Percentiles rank a stretch among this genome's conserved stretches.
Conservation (phyloP, 176 grass and related monocot species). For the Oryza meyeriana region DNA sequence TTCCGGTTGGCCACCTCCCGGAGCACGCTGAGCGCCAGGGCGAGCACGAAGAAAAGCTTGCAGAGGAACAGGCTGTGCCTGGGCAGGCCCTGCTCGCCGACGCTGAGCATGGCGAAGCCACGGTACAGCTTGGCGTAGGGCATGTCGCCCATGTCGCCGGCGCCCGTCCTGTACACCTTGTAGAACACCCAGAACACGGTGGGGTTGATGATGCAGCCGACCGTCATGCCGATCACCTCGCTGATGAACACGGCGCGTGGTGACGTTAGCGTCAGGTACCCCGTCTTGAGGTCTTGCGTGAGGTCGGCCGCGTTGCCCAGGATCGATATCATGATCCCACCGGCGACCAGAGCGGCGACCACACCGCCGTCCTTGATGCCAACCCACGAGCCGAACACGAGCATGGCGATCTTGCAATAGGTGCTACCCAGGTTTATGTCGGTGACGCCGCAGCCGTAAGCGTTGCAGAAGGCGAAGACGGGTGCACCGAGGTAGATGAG, state of each 20-base stretch:
- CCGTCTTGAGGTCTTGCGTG: slow-evolving; percentile 54
- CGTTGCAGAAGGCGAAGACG: slow-evolving; percentile 55
- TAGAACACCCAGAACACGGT: slow-evolving; percentile 56
- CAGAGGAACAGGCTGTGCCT: slow-evolving; percentile 35
- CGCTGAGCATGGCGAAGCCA: slow-evolving; percentile 58
- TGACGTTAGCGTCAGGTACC: slow-evolving; percentile 60
- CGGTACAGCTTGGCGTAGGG: slow-evolving; percentile 51
- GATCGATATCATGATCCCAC: slow-evolving; percentile 44
- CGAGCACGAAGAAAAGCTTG: slow-evolving; percentile 25
- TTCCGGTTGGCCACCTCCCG: slow-evolving; percentile 15
- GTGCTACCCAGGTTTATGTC: slow-evolving; percentile 55
- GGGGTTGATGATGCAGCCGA: slow-evolving; percentile 56
- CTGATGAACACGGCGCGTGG: slow-evolving; percentile 52
- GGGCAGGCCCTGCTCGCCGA: slow-evolving; percentile 35
- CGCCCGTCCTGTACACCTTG: slow-evolving; percentile 33
- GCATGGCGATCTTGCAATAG: slow-evolving; percentile 50
- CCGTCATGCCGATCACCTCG: slow-evolving; percentile 40
- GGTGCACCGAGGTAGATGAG: slow-evolving; percentile 43
- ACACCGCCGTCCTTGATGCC: slow-evolving; percentile 41
- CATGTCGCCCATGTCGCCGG: slow-evolving; percentile 15
- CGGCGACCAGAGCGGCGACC: slow-evolving; percentile 37
- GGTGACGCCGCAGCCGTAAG: slow-evolving; percentile 49
- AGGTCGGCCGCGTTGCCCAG: slow-evolving; percentile 40
- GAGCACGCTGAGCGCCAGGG: slow-evolving; percentile 23
- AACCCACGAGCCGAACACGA: slow-evolving; percentile 33